Percentiles rank a stretch among this genome's conserved stretches.
These are phyloP conservation scores for Piloderma croceum DNA, from an alignment of 768 basidiomycete species.

Conservation along the genomic window DNA sequence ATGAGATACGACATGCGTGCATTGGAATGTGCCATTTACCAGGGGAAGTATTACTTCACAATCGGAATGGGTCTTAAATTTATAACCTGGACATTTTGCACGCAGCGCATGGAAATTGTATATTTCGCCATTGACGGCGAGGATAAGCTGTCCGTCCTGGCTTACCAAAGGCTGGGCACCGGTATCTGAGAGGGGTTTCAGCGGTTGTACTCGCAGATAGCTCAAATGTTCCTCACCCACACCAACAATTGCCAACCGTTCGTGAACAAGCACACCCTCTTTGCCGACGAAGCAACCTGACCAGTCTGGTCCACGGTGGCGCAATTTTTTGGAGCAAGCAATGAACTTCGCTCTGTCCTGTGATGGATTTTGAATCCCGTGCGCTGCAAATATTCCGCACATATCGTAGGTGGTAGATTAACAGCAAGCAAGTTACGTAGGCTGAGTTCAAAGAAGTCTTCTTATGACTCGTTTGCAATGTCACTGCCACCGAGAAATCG, in stretches of 20 bases:
- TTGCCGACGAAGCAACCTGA: conserved; percentile 89
- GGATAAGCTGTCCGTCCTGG: conserved; percentile 75
- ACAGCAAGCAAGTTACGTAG: too few relatives aligned
- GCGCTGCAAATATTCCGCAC: conserved; percentile 91
- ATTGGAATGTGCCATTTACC: conserved; percentile 38
- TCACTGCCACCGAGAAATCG: too few relatives aligned
- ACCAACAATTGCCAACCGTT: conserved; percentile 95
- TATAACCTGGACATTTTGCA: conserved; percentile 56
- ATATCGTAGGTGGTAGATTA: conserved; percentile 42
- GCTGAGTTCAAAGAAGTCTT: too few relatives aligned
- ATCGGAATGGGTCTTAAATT: conserved; percentile 96
- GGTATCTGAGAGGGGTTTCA: conserved; percentile 70
- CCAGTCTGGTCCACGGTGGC: conserved; percentile 98
- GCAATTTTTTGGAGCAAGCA: conserved; percentile 80
- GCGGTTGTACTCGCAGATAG: too few relatives aligned
- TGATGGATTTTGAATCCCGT: conserved; percentile 69
- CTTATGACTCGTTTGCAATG: too few relatives aligned
- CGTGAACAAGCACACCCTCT: conserved; percentile 82
- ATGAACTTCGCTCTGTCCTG: conserved; percentile 69
- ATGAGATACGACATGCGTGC: neutral
- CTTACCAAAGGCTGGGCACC: conserved; percentile 93
- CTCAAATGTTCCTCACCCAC: conserved; percentile 85
- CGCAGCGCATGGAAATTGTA: conserved; percentile 92
- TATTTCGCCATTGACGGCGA: conserved; percentile 97
- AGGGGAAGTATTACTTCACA: conserved; percentile 96